Percentiles rank a stretch among this genome's conserved stretches.
phyloP scores from a whole-genome alignment of 2,329 filamentous ascomycete genomes.

The Ascochyta koolunga region DNA sequence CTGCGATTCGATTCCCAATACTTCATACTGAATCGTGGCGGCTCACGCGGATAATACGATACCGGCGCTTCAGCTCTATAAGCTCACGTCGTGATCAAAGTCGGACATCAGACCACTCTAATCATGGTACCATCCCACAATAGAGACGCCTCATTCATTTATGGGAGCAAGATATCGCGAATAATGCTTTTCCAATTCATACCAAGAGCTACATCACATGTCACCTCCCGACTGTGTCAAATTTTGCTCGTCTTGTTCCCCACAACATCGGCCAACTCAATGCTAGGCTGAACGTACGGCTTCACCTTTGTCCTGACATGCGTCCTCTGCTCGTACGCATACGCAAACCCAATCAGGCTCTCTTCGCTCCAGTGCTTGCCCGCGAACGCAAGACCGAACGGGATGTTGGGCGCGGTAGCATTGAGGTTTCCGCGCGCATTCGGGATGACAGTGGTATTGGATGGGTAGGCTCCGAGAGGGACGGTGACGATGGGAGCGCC shows the following conservation, averaged over 20 bases:
- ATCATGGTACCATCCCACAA: too few species aligned
- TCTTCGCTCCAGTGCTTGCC: constrained; percentile 67
- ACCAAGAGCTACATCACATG: not conserved
- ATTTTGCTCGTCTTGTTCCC: constrained; percentile 11
- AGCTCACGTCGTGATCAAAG: too few species aligned
- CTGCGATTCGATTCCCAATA: too few species aligned
- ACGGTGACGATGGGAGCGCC: constrained; percentile 68
- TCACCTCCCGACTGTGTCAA: not conserved
- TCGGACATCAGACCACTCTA: too few species aligned
- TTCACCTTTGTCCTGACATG: constrained; percentile 54
- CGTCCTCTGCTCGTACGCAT: constrained; percentile 71
- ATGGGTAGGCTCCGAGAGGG: constrained; percentile 64
- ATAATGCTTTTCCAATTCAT: not conserved
- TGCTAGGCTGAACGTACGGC: constrained; percentile 57
- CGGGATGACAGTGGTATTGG: constrained; percentile 53
- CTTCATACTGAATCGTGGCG: too few species aligned
- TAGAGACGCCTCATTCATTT: too few species aligned
- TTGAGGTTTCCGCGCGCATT: constrained; percentile 60
- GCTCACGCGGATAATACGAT: too few species aligned
- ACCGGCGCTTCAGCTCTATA: too few species aligned
- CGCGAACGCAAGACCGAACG: constrained; percentile 69
- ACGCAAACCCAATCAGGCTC: constrained; percentile 67
- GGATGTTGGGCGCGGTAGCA: constrained; percentile 59
- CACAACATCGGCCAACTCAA: constrained; percentile 56
- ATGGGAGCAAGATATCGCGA: too few species aligned